Evolutionary conservation across 495 filamentous ascomycete genomes (phyloP).

Genomic region (Viridothelium virens): DNA sequence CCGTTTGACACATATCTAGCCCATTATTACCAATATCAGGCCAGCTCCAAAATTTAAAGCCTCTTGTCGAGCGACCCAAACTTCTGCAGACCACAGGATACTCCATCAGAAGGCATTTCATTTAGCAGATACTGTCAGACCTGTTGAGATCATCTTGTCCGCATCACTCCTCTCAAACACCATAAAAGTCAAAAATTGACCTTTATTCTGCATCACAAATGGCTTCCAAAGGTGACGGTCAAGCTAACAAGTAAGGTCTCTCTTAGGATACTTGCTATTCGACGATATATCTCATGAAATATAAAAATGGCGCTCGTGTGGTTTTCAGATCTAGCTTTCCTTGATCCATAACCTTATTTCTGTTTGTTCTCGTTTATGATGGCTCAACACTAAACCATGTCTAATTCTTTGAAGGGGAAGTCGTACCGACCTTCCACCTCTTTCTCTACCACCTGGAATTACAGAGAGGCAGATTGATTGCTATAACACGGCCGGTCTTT

Average conservation of each 20-base stretch:
- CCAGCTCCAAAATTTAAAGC: neutral
- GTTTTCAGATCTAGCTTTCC: neutral
- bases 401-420: neutral
- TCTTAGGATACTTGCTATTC: neutral
- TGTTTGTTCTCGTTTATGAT: neutral
- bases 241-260: neutral
- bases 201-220: neutral
- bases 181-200: neutral
- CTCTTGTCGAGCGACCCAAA: neutral
- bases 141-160: neutral
- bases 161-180: neutral
- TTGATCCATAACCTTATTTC: neutral
- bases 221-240: neutral
- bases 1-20: too few species aligned
- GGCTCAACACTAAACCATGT: too few species aligned
- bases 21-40: too few species aligned
- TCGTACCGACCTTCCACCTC: conserved; percentile 29
- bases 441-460: conserved; percentile 48
- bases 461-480: conserved; percentile 43
- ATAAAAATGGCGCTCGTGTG: too few species aligned
- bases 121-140: too few species aligned
- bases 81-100: neutral
- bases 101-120: too few species aligned
- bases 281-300: too few species aligned
- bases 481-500: conserved; percentile 44